These are phyloP conservation scores for Conringia planisiliqua DNA, from an alignment of 345 rosid genomes.

Conservation along the genomic window DNA sequence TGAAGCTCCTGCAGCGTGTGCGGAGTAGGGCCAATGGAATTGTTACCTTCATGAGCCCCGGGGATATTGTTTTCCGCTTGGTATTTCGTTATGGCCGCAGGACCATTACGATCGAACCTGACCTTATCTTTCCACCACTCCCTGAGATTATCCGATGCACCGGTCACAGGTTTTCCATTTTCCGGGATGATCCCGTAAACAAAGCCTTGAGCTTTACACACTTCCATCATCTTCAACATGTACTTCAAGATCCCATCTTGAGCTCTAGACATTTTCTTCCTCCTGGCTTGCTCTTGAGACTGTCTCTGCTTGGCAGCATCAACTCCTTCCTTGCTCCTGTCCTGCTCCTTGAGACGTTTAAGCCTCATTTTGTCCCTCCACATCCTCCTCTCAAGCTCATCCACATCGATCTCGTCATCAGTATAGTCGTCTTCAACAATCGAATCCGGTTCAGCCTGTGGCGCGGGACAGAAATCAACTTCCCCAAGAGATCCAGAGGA, in stretches of 20 bases:
- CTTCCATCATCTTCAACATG: slow-evolving; percentile 98
- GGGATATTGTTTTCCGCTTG: slow-evolving; percentile 70
- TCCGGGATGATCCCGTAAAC: slow-evolving; percentile 97
- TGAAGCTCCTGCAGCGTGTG: slow-evolving; percentile 83
- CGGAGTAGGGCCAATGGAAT: slow-evolving; percentile 55
- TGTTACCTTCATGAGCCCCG: slow-evolving; percentile 49
- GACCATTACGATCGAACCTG: slow-evolving; percentile 94
- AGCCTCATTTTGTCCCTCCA: slow-evolving; percentile 92
- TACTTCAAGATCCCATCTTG: slow-evolving; percentile 99
- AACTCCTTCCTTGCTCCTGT: slow-evolving; percentile 61
- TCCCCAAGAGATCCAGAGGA: slow-evolving; percentile 47
- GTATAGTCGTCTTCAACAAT: slow-evolving; percentile 83
- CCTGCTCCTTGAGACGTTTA: slow-evolving; percentile 76
- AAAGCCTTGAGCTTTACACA: slow-evolving; percentile 92
- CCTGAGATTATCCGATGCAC: slow-evolving; percentile 87
- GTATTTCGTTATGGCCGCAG: slow-evolving; percentile 80
- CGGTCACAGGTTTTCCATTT: slow-evolving; percentile 92
- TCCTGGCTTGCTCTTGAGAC: slow-evolving; percentile 82
- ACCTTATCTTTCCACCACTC: slow-evolving; percentile 99
- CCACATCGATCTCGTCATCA: slow-evolving; percentile 91
- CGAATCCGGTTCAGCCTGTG: slow-evolving; percentile 55
- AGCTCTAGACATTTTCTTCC: slow-evolving; percentile 99
- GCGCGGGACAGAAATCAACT: slow-evolving; percentile 42
- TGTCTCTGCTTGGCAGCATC: slow-evolving; percentile 83
- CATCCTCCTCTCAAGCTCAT: slow-evolving; percentile 87